phyloP scores from a whole-genome alignment of 2,329 filamentous ascomycete genomes.

The Talaromyces marneffei region DNA sequence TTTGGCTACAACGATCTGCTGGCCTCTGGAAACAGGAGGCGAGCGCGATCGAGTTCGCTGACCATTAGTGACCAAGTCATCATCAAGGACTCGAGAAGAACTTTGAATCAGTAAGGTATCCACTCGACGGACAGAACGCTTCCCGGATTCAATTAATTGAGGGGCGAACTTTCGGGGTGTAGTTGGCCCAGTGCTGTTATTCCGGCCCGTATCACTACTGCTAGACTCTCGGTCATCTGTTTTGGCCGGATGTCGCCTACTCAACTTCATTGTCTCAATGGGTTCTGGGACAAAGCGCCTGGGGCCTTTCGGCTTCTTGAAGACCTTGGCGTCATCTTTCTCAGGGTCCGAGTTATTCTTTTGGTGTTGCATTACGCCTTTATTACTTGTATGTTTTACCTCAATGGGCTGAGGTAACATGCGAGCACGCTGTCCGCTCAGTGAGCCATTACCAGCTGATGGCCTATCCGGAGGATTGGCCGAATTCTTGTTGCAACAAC shows the following conservation, averaged over 20 bases:
- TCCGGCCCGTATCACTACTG: slow-evolving; percentile 30
- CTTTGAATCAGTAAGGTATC: slow-evolving; percentile 53
- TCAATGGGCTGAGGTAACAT: slow-evolving; percentile 1
- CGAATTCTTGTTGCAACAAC: slow-evolving; percentile 2
- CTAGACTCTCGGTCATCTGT: slow-evolving; percentile 11
- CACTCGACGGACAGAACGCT: slow-evolving; percentile 61
- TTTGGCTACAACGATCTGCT: slow-evolving; percentile 8
- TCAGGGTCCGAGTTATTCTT: slow-evolving; percentile 13
- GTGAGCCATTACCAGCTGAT: not conserved
- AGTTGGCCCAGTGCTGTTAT: not conserved
- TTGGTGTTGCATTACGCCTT: slow-evolving; percentile 46
- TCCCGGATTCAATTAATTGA: slow-evolving; percentile 74
- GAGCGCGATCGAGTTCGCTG: not conserved
- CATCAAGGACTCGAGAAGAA: slow-evolving; percentile 62
- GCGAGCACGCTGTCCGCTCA: slow-evolving; percentile 1
- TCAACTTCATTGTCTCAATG: slow-evolving; percentile 28
- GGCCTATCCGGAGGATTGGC: not conserved
- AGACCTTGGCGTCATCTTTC: not conserved
- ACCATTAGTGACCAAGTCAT: slow-evolving; percentile 43
- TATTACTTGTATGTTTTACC: not conserved
- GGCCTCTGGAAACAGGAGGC: slow-evolving; percentile 33
- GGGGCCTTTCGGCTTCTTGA: slow-evolving; percentile 7
- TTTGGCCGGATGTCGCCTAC: slow-evolving; percentile 29
- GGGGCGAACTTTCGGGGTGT: slow-evolving; percentile 59
- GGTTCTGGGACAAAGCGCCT: slow-evolving; percentile 29